Percentiles rank a stretch among this genome's conserved stretches.
phyloP scores from a whole-genome alignment of 352 stramenopile genomes.

The Saprolegnia parasitica region DNA sequence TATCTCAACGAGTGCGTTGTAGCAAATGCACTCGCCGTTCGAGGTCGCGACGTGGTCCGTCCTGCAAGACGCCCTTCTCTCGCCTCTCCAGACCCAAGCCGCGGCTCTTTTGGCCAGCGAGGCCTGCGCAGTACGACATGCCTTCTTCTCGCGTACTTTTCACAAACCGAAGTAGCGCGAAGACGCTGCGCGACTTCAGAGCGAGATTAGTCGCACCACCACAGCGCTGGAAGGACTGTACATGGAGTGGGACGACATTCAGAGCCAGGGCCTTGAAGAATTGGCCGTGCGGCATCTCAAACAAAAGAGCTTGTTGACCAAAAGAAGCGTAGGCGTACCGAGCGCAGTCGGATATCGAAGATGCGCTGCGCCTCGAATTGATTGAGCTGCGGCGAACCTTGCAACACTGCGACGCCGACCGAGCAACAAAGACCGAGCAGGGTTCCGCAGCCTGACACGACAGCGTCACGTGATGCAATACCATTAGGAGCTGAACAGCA shows the following conservation, averaged over 20 bases:
- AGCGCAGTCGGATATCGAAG: background rate
- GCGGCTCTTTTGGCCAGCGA: constrained; percentile 8
- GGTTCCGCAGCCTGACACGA: background rate
- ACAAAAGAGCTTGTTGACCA: background rate
- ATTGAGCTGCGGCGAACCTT: constrained; percentile 11
- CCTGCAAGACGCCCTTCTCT: background rate
- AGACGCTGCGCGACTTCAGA: background rate
- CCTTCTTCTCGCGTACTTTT: background rate
- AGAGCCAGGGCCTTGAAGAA: constrained; percentile 18
- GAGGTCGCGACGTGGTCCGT: constrained; percentile 16
- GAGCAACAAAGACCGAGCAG: background rate
- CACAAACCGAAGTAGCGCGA: background rate
- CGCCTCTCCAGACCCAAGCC: constrained; percentile 9
- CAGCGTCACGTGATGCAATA: background rate
- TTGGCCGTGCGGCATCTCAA: constrained; percentile 1
- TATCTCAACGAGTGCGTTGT: background rate
- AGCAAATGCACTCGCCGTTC: constrained; percentile 14
- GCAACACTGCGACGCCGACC: background rate
- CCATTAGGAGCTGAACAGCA: constrained; percentile 6
- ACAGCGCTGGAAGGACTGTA: background rate
- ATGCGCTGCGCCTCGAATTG: background rate
- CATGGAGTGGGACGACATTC: constrained; percentile 14
- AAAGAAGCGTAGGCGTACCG: constrained; percentile 8
- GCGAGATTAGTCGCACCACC: background rate
- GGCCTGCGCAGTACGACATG: background rate